Conservation (phyloP, 2,329 filamentous ascomycete species). For the Monosporascus sp. region DNA sequence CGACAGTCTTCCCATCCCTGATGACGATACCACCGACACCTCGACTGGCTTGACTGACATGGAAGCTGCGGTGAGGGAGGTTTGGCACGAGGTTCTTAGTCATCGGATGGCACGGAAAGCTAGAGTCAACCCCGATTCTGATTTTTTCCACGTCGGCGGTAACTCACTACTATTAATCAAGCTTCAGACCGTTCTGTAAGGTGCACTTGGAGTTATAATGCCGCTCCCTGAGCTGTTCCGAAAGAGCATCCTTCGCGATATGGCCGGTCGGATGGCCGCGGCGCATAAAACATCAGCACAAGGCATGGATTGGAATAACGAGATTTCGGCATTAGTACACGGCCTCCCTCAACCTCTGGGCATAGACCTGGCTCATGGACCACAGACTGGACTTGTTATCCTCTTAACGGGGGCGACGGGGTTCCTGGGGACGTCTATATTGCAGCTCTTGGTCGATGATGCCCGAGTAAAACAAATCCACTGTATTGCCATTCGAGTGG, state of each 20-base stretch:
- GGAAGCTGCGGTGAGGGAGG: constrained; percentile 2
- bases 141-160: constrained; percentile 38
- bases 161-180: constrained; percentile 34
- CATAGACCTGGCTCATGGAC: not conserved
- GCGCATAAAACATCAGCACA: not conserved
- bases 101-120: constrained; percentile 7
- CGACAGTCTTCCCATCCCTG: constrained; percentile 16
- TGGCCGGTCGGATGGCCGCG: constrained; percentile 18
- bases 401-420: constrained; percentile 31
- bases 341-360: not conserved
- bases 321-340: constrained; percentile 17
- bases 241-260: too few relatives aligned
- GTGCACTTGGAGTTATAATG: constrained; percentile 24
- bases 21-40: not conserved
- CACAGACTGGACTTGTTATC: constrained; percentile 16
- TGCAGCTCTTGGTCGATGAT: constrained; percentile 28
- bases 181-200: constrained; percentile 25
- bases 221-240: constrained; percentile 31
- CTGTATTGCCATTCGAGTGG: constrained; percentile 33
- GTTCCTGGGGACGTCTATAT: constrained; percentile 33
- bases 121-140: constrained; percentile 13
- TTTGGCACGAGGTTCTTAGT: constrained; percentile 16
- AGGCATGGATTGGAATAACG: constrained; percentile 30
- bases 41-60: not conserved
- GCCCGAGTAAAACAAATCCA: constrained; percentile 29